Conservation (phyloP, 192 early-diverging fungal genomes). For the Endogone sp. region DNA sequence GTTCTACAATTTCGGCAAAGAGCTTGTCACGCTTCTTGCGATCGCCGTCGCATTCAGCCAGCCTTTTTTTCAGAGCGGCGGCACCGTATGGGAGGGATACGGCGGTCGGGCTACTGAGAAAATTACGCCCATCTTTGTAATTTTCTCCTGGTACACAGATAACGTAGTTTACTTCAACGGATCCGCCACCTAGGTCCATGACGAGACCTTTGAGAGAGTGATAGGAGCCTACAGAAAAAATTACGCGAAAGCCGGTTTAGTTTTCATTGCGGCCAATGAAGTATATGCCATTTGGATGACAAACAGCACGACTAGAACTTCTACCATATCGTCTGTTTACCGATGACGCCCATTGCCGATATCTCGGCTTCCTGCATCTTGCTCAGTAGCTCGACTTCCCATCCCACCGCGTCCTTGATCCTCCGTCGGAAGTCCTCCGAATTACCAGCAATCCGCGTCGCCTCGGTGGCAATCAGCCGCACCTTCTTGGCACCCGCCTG, state of each 20-base stretch:
- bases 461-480: conserved; percentile 52
- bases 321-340: conserved; percentile 10
- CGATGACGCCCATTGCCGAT: conserved; percentile 46
- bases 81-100: conserved; percentile 51
- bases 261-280: too few relatives aligned
- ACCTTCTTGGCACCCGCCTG: conserved; percentile 39
- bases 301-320: neutral
- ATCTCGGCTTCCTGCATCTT: conserved; percentile 49
- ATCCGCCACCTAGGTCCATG: conserved; percentile 55
- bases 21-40: conserved; percentile 7
- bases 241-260: too few relatives aligned
- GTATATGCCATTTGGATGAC: too few relatives aligned
- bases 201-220: conserved; percentile 47
- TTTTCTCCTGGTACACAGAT: conserved; percentile 21
- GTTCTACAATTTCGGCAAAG: conserved; percentile 22
- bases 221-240: conserved; percentile 40
- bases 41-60: conserved; percentile 26
- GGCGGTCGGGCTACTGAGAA: conserved; percentile 22
- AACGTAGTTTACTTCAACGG: conserved; percentile 53
- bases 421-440: conserved; percentile 33
- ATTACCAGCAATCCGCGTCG: conserved; percentile 48
- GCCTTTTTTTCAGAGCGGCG: conserved; percentile 36
- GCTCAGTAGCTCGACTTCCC: conserved; percentile 32
- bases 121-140: conserved; percentile 6
- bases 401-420: conserved; percentile 41